Base-by-base conservation (phyloP, 208 protist genomes). In the Trypanosoma brucei region DNA sequence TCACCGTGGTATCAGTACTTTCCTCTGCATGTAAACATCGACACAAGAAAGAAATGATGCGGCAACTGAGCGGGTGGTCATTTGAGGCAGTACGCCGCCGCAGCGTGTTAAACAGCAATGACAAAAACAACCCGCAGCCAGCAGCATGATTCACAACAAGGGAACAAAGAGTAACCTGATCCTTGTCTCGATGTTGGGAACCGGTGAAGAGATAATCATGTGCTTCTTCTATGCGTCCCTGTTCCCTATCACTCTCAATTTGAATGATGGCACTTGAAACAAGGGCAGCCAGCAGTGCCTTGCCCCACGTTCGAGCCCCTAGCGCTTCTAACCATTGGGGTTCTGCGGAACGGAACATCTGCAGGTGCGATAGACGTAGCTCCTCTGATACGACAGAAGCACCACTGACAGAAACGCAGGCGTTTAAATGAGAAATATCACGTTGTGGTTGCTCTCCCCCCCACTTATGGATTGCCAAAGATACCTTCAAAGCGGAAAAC, bases 31-130 rank as follows among this genome's bases (percentile, higher is more conserved):
- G 48, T n/a, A 73, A 37, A 53, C 68, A 73, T 30, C 34, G 34
- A 45, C 60, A 73, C 30, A 73, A 38, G 34, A 73, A 67, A 48
- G 7, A 34, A 55, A 67, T 42, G 30, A 73, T 31, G 44, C 48
- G 55, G 40, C 68, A 53, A 8, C 39, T 52, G 31, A 65, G 37
- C 13, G 53, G 30, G 33, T 11, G 22, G 42, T 61, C 33, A 3
- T 58, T 59, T 22, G 22, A 30, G 40, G 39, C n/a, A 53, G 3
- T 48, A 31, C 42, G 37, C 35, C 30, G 40, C 30, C 65, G 65
- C 35, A 59, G 40, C 11, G 35, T 40, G 3, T n/a, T 58, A 52
- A 70, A 64, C 13, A 70, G 51, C 6, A 55, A 58, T 2, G 34
- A 40, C 57, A 70, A 34, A 63, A 70, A 58, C 5, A 64, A 34